Evolutionary conservation across 306 rosid genomes (phyloP).

Genomic region (Oemleria cerasiformis): DNA sequence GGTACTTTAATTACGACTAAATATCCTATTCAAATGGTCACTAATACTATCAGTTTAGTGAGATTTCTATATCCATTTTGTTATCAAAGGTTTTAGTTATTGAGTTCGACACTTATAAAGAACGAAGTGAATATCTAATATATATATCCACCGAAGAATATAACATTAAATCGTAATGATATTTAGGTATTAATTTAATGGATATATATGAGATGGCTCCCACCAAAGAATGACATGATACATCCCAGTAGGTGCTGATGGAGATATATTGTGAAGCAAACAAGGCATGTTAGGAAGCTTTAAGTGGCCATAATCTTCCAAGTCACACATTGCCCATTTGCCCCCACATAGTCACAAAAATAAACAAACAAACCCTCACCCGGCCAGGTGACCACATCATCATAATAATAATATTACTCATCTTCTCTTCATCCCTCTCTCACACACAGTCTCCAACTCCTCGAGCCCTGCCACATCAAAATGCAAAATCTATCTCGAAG

Average conservation of each 20-base stretch:
- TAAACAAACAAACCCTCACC: background rate
- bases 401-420: constrained; percentile 19
- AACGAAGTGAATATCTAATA: too few relatives aligned
- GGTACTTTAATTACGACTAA: too few relatives aligned
- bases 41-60: too few relatives aligned
- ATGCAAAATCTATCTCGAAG: constrained; percentile 67
- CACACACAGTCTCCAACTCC: constrained; percentile 27
- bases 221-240: constrained; percentile 39
- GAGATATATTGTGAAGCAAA: constrained; percentile 37
- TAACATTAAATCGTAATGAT: too few relatives aligned
- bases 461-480: constrained; percentile 63
- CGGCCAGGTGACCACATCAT: background rate
- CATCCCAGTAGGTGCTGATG: constrained; percentile 26
- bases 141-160: too few relatives aligned
- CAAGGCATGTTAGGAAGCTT: constrained; percentile 48
- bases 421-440: constrained; percentile 7
- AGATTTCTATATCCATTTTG: too few relatives aligned
- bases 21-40: too few relatives aligned
- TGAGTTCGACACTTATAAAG: too few relatives aligned
- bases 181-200: constrained; percentile 18
- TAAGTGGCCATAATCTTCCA: constrained; percentile 44
- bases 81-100: too few relatives aligned
- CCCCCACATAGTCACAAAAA: constrained; percentile 49
- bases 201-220: constrained; percentile 32
- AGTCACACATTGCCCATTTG: constrained; percentile 33